Percentiles rank a stretch among this genome's conserved stretches.
Conservation (phyloP, 2,329 filamentous ascomycete genomes). For the Madurella fahalii region DNA sequence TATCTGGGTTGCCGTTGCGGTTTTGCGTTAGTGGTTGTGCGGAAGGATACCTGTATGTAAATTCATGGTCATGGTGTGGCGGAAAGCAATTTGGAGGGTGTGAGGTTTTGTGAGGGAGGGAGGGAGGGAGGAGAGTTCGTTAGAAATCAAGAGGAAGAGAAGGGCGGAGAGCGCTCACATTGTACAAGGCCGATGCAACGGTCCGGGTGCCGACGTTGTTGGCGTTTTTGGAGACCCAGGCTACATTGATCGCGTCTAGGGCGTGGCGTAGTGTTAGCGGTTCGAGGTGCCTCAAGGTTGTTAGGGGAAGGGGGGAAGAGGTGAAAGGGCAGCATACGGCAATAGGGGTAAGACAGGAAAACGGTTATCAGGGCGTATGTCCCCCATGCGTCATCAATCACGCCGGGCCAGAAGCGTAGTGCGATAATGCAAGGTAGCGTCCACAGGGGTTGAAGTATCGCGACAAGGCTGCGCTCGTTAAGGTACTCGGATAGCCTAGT, state of each 20-base stretch:
- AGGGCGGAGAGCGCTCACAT: conserved; percentile 32
- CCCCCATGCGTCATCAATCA: conserved; percentile 43
- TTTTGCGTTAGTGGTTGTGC: neutral
- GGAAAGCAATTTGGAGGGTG: too few species aligned
- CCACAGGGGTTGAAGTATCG: conserved; percentile 49
- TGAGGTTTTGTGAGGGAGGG: neutral
- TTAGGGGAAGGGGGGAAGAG: neutral
- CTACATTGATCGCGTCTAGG: conserved; percentile 54
- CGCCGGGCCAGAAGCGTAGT: conserved; percentile 43
- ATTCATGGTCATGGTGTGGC: too few species aligned
- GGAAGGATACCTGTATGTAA: too few species aligned
- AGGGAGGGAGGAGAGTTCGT: neutral
- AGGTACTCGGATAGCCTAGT: conserved; percentile 48
- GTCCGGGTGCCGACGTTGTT: conserved; percentile 57
- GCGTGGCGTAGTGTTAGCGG: neutral
- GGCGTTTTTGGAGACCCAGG: conserved; percentile 55
- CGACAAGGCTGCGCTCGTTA: conserved; percentile 46
- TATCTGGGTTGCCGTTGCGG: conserved; percentile 35
- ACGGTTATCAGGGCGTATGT: conserved; percentile 48
- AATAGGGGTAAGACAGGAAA: conserved; percentile 52
- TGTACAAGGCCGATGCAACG: conserved; percentile 57
- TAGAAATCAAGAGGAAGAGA: neutral
- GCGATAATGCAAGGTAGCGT: conserved; percentile 51
- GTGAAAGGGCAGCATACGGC: conserved; percentile 31
- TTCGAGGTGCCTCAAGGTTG: neutral